Base-by-base conservation (phyloP, 352 stramenopile genomes). In the Globisporangium orthogonon region DNA sequence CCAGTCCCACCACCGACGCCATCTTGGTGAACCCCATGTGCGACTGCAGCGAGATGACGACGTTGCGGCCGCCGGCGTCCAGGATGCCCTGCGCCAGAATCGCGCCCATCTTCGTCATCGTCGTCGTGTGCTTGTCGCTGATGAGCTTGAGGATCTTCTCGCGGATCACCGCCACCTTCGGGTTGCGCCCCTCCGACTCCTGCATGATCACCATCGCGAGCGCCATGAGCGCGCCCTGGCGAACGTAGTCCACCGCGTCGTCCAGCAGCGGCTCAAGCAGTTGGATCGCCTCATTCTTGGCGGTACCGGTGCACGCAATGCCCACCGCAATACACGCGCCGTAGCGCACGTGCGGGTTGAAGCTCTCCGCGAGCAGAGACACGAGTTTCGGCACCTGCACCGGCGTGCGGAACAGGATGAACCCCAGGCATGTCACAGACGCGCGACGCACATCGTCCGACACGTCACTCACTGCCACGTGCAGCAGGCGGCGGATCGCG, bases 261-360 rank as follows among this genome's bases (percentile, higher is more conserved):
- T 99, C 96, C 31, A 99, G 76, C 67, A 99, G 96, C 13, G 97
- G 97, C 68, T 99, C 92, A 18, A 99, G 75, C 55, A 99, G 75
- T 41, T 97, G 88, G 56, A 99, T 92, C 41, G 95, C 97, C 70
- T 99, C 96, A 54, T 96, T 83, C 74, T 98, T 96, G n/a, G 92
- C 96, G 7, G 96, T 98, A 49, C 95, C 96, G 33, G 97, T 93
- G 73, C 97, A 99, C 17, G 97, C 95, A 70, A 99, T 99, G 40
- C 96, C 97, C 7, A 99, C 94, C 2, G 97, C 97, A 58, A 99
- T 97, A 74, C 96, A 99, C 58, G 97, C 96, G 13, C 97, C 97
- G 73, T 99, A 99, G 47, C 98, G 93, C 35, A 99, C 97, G 78
- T 99, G 97, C 41, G 98, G 96, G 78, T 99, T 99, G 77, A 99